These are phyloP conservation scores for Castanea crenata DNA, from an alignment of 306 rosid species.

Conservation along the genomic window DNA sequence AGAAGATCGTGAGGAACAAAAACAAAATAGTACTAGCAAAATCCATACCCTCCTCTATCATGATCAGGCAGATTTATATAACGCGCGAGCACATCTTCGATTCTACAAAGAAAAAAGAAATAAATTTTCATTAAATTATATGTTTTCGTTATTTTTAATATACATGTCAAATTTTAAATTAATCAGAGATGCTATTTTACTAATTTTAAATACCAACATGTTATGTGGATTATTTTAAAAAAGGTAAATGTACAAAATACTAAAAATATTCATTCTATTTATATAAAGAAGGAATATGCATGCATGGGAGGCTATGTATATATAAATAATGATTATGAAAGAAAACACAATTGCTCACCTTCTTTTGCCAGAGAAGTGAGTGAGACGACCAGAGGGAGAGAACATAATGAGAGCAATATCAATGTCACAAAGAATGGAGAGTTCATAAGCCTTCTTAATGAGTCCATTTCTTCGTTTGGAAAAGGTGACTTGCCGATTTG, in stretches of 20 bases:
- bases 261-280: no score
- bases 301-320: no score
- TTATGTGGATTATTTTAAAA: no score
- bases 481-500: conserved; percentile 80
- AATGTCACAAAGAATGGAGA: conserved; percentile 74
- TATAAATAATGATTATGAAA: not conserved
- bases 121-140: no score
- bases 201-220: no score
- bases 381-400: conserved; percentile 61
- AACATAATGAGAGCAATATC: conserved; percentile 85
- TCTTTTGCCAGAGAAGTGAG: conserved; percentile 66
- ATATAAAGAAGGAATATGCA: not conserved
- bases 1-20: not conserved
- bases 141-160: no score
- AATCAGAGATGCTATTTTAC: no score
- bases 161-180: no score
- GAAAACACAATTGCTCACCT: conserved; percentile 30
- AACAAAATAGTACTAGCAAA: not conserved
- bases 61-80: conserved; percentile 72
- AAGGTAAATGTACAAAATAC: no score
- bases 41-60: conserved; percentile 68
- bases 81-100: conserved; percentile 81
- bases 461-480: conserved; percentile 86
- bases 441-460: conserved; percentile 79
- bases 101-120: conserved; percentile 33